Evolutionary conservation across 2,329 filamentous ascomycete genomes (phyloP).

Genomic region (Fusarium falciforme): DNA sequence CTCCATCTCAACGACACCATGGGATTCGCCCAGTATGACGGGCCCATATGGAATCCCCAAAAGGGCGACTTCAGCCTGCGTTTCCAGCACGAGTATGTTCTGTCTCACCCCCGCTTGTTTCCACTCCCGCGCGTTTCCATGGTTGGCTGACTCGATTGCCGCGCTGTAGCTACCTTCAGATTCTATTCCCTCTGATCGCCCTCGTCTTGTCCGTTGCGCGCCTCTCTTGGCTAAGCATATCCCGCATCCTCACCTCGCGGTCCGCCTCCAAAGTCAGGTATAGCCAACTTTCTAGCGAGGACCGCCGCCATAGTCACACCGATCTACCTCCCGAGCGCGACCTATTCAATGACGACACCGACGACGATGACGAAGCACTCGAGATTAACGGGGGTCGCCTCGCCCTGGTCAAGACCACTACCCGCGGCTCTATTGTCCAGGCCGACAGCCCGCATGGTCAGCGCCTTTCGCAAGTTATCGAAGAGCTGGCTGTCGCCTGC

Average conservation of each 20-base stretch:
- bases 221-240: conserved; percentile 69
- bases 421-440: conserved; percentile 74
- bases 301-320: conserved; percentile 60
- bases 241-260: conserved; percentile 63
- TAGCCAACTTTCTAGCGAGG: conserved; percentile 61
- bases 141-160: conserved; percentile 20
- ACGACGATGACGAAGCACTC: conserved; percentile 69
- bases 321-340: conserved; percentile 62
- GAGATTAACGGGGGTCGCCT: conserved; percentile 69
- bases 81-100: conserved; percentile 74
- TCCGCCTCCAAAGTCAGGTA: conserved; percentile 63
- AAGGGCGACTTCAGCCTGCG: conserved; percentile 71
- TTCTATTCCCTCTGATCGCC: conserved; percentile 80
- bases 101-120: conserved; percentile 6
- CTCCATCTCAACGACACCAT: conserved; percentile 46
- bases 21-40: conserved; percentile 65
- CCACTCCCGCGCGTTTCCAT: not conserved
- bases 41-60: conserved; percentile 67
- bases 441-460: conserved; percentile 82
- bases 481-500: conserved; percentile 79
- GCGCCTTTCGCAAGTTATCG: conserved; percentile 74
- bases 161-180: conserved; percentile 60
- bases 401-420: conserved; percentile 69
- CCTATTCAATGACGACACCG: conserved; percentile 51
- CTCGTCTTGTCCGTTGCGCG: conserved; percentile 77